Base-by-base conservation (phyloP, 129 eudicot genomes). In the Silybum marianum region DNA sequence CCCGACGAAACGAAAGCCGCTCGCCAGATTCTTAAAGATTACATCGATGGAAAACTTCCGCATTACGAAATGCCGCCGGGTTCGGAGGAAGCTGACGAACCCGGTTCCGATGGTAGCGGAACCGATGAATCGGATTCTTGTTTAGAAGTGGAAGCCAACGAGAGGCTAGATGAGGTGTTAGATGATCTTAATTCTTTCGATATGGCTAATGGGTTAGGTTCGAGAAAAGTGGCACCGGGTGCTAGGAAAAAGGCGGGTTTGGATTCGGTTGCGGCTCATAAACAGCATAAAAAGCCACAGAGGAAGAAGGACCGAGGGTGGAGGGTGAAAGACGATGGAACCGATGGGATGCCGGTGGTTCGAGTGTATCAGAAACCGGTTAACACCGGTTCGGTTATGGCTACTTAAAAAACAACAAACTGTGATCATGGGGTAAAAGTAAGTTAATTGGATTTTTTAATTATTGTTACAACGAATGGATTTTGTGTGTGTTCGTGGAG, bases 1-100 rank as follows among this genome's bases (percentile, higher is more conserved):
- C 99, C 99, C 0, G 97, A 92, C 85, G 99, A 95, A 81, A 95
- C 99, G 0, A 85, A 78, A 78, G 99, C 99, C 4, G 85, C 99
- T 6, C 97, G 99, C 0, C 82, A 40, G 36, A 92, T 95, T n/a
- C 44, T 95, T 82, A 95, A 95, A 83, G 99, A 95, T 84, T 92
- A 92, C 48, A 89, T 95, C 24, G 97, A 89, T 21, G 99, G 99
- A 39, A 95, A 90, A 86, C 87, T 95, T 69, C 84, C 91, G 5
- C 99, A 95, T 83, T 95, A 78, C 82, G 84, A 92, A 76, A 46
- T 92, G 92, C 99, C 99, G 24, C 99, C 99, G 14, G 98, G 87
- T 39, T 32, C 42, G 77, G 66, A 81, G 0, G 91, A 86, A 26
- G 81, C 14, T 21, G 62, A 21, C 7, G 85, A 87, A n/a, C 75